phyloP scores from a whole-genome alignment of 2,329 filamentous ascomycete species.

The Rutstroemia sp. region DNA sequence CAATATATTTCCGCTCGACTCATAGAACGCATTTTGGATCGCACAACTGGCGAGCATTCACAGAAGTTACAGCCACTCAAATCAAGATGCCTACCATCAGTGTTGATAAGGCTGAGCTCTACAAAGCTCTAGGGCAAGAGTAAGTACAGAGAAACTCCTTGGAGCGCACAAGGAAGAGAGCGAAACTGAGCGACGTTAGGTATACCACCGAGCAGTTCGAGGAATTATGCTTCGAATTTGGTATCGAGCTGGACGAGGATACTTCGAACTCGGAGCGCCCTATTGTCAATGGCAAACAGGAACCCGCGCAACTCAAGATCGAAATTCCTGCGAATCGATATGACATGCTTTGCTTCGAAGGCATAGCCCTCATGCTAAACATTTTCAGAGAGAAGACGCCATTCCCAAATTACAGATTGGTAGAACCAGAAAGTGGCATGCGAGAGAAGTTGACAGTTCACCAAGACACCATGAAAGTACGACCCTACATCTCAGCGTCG shows the following conservation, averaged over 20 bases:
- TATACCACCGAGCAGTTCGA: constrained; percentile 94
- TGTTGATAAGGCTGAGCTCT: constrained; percentile 94
- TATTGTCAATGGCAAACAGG: constrained; percentile 69
- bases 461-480: constrained; percentile 66
- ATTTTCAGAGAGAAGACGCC: constrained; percentile 76
- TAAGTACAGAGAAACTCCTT: constrained; percentile 39
- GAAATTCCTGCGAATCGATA: constrained; percentile 94
- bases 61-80: neutral
- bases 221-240: constrained; percentile 94
- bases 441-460: constrained; percentile 75
- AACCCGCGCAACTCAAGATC: constrained; percentile 91
- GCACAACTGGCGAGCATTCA: neutral
- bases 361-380: constrained; percentile 90
- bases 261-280: constrained; percentile 49
- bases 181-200: constrained; percentile 36
- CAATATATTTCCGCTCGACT: constrained; percentile 6
- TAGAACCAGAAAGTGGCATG: constrained; percentile 63
- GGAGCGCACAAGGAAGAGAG: constrained; percentile 8
- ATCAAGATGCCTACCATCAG: constrained; percentile 86
- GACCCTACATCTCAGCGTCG: constrained; percentile 82
- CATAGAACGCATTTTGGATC: neutral
- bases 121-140: constrained; percentile 83
- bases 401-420: constrained; percentile 73
- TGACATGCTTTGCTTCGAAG: constrained; percentile 96
- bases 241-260: constrained; percentile 94